phyloP scores from a whole-genome alignment of 2,329 filamentous ascomycete species.

The Penicillium olsonii region DNA sequence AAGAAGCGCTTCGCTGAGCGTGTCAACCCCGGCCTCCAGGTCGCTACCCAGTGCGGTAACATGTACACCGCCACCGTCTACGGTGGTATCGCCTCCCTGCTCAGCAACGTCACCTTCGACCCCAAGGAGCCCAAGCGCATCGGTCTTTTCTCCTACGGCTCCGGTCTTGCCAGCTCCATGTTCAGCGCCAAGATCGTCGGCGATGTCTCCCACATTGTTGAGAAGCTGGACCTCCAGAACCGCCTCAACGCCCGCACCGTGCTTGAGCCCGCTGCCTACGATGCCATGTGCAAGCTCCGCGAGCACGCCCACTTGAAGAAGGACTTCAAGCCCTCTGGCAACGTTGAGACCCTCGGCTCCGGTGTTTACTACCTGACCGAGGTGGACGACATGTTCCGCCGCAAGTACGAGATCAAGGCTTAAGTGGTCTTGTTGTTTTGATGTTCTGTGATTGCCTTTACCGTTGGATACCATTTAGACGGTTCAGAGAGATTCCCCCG shows the following conservation, averaged over 20 bases:
- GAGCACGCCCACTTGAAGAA: slow-evolving; percentile 84
- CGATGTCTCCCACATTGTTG: slow-evolving; percentile 66
- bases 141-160: slow-evolving; percentile 77
- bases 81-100: slow-evolving; percentile 58
- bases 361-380: slow-evolving; percentile 78
- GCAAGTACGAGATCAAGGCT: slow-evolving; percentile 74
- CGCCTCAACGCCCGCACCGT: slow-evolving; percentile 66
- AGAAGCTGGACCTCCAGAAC: slow-evolving; percentile 69
- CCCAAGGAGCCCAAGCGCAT: slow-evolving; percentile 70
- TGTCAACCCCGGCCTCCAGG: slow-evolving; percentile 71
- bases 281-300: slow-evolving; percentile 77
- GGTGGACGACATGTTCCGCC: slow-evolving; percentile 84
- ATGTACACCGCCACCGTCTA: slow-evolving; percentile 66
- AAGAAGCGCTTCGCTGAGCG: slow-evolving; percentile 84
- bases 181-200: slow-evolving; percentile 68
- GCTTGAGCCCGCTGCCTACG: slow-evolving; percentile 72
- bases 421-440: slow-evolving; percentile 47
- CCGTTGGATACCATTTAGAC: slow-evolving; percentile 35
- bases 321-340: slow-evolving; percentile 70
- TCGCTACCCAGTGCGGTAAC: slow-evolving; percentile 72
- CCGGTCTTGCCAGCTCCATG: slow-evolving; percentile 72
- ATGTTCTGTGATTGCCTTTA: slow-evolving; percentile 22
- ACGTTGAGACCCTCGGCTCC: slow-evolving; percentile 63
- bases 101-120: slow-evolving; percentile 65
- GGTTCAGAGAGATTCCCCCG: slow-evolving; percentile 38